Conservation (phyloP, 2,329 filamentous ascomycete species). For the Phyllosticta citribraziliensis region DNA sequence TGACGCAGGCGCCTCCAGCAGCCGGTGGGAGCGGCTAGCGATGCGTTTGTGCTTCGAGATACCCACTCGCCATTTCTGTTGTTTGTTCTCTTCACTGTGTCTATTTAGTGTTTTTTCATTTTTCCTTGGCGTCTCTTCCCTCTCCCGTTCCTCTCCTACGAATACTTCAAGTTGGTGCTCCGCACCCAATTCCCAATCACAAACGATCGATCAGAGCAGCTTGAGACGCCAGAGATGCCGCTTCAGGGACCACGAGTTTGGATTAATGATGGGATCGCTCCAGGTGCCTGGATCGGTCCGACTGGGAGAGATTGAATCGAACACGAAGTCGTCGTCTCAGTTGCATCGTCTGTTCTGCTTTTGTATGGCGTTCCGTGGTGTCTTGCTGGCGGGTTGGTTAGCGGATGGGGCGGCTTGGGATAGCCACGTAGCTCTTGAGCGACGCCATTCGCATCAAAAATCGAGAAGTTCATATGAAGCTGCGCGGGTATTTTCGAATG, state of each 20-base stretch:
- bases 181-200: neutral
- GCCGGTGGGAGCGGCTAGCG: constrained; percentile 10
- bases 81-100: neutral
- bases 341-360: neutral
- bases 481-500: too few relatives aligned
- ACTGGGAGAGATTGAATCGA: neutral
- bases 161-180: neutral
- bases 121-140: neutral
- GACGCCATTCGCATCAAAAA: neutral
- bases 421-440: neutral
- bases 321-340: neutral
- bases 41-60: constrained; percentile 9
- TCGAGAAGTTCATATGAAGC: too few relatives aligned
- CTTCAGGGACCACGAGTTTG: neutral
- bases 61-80: neutral
- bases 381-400: neutral
- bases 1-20: constrained; percentile 7
- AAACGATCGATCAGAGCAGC: neutral
- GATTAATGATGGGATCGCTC: neutral
- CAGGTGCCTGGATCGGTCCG: neutral
- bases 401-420: neutral
- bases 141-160: neutral
- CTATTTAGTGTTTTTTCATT: neutral
- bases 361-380: neutral
- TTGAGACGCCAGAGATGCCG: neutral